These are phyloP conservation scores for Priceomyces fermenticarens DNA, from an alignment of 805 yeast genomes.

Conservation along the genomic window DNA sequence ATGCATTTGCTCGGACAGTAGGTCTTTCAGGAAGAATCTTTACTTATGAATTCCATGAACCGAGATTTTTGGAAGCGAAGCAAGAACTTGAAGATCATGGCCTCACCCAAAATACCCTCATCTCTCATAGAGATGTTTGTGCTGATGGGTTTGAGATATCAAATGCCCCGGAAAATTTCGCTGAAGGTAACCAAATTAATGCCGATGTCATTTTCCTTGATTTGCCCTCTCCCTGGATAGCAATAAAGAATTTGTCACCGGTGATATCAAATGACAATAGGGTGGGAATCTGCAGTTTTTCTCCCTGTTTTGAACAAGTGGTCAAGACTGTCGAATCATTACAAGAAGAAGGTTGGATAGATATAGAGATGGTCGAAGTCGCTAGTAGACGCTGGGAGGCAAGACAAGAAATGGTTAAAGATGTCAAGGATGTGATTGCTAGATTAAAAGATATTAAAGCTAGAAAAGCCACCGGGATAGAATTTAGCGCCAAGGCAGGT, in stretches of 20 bases:
- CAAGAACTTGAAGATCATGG: constrained; percentile 75
- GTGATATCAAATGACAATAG: constrained; percentile 54
- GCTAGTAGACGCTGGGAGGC: constrained; percentile 86
- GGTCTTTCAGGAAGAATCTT: constrained; percentile 59
- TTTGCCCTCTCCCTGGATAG: constrained; percentile 96
- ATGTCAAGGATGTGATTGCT: constrained; percentile 70
- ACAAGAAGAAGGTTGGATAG: constrained; percentile 74
- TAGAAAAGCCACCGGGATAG: constrained; percentile 63
- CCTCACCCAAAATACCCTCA: constrained; percentile 51
- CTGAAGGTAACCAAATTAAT: constrained; percentile 29
- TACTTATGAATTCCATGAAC: constrained; percentile 90
- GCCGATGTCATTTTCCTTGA: constrained; percentile 85
- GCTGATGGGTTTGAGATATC: constrained; percentile 70
- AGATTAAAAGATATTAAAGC: constrained; percentile 76
- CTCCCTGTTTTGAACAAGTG: constrained; percentile 98
- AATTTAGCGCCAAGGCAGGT: constrained; percentile 36
- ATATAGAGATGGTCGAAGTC: constrained; percentile 89
- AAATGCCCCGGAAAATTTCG: constrained; percentile 23
- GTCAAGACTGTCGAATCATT: constrained; percentile 77
- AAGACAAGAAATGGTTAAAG: constrained; percentile 81
- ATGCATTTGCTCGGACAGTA: constrained; percentile 82
- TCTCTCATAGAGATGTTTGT: constrained; percentile 93
- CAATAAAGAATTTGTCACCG: constrained; percentile 67
- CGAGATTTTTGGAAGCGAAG: constrained; percentile 75
- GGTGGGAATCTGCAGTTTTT: constrained; percentile 86